Evolutionary conservation across 140 eudicot species (phyloP).

Genomic region (Cichorium intybus): DNA sequence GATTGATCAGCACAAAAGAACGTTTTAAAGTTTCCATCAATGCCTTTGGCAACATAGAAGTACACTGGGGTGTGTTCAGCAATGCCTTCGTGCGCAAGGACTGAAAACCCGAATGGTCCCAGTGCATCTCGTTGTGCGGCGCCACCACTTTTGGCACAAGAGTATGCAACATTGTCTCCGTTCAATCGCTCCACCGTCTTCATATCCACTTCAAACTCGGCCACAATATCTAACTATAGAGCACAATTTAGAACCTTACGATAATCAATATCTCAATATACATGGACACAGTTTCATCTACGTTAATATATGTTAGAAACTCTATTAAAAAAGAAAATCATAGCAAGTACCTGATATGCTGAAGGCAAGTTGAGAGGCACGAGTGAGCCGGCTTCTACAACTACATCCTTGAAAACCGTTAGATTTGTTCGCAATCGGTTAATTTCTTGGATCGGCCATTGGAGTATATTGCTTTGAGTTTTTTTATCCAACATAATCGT

Average conservation of each 20-base stretch:
- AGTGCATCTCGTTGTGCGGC: slow-evolving; percentile 6
- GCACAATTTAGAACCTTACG: no score
- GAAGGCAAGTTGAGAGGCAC: slow-evolving; percentile 52
- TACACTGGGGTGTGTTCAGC: slow-evolving; percentile 17
- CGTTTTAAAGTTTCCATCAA: slow-evolving; percentile 15
- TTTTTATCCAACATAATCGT: slow-evolving; percentile 60
- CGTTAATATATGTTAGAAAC: no score
- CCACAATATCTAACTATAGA: slow-evolving; percentile 23
- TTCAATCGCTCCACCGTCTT: neutral
- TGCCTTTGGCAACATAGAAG: slow-evolving; percentile 19
- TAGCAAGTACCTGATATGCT: slow-evolving; percentile 52
- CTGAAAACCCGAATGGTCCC: no score
- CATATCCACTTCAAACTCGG: slow-evolving; percentile 15
- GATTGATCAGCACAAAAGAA: no score
- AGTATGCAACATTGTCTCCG: slow-evolving; percentile 12
- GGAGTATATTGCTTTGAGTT: slow-evolving; percentile 61
- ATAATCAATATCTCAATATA: no score
- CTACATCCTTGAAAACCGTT: slow-evolving; percentile 42
- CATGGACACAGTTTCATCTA: no score
- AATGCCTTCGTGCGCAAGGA: slow-evolving; percentile 20
- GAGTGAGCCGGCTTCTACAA: slow-evolving; percentile 50
- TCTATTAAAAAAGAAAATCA: no score
- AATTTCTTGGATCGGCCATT: slow-evolving; percentile 87
- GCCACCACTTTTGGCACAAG: slow-evolving; percentile 16
- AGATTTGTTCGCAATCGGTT: slow-evolving; percentile 47